A percentile compares a stretch with the other conserved stretches of the same genome.
Conservation (phyloP, 495 filamentous ascomycete species). For the Recurvomyces mirabilis region DNA sequence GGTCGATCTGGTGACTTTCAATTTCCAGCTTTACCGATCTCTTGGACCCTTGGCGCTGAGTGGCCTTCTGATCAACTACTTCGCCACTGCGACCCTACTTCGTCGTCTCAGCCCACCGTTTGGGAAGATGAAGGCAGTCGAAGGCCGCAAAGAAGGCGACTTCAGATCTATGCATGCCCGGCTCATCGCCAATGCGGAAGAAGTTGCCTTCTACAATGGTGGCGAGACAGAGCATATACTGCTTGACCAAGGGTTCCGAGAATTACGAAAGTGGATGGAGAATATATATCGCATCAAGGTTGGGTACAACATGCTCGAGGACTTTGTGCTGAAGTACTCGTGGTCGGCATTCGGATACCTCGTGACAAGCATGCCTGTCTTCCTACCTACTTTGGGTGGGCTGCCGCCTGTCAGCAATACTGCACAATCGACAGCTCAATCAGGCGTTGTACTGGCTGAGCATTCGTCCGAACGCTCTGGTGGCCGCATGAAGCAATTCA, state of each 20-base stretch:
- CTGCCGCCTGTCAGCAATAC: slow-evolving; percentile 30
- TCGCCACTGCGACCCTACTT: slow-evolving; percentile 79
- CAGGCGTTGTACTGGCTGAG: background rate
- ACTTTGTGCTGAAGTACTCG: slow-evolving; percentile 94
- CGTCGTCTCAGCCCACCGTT: slow-evolving; percentile 85
- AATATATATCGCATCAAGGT: slow-evolving; percentile 92
- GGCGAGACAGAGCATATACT: slow-evolving; percentile 86
- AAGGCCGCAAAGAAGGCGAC: slow-evolving; percentile 86
- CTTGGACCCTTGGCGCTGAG: slow-evolving; percentile 79
- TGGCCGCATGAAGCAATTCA: slow-evolving; percentile 93
- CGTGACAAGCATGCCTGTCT: slow-evolving; percentile 81
- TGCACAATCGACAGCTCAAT: background rate
- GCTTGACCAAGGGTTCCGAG: slow-evolving; percentile 78
- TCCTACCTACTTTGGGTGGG: slow-evolving; percentile 91
- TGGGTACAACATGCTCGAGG: slow-evolving; percentile 96
- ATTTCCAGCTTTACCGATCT: slow-evolving; percentile 88
- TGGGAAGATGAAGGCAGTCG: slow-evolving; percentile 89
- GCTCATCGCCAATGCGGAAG: slow-evolving; percentile 92
- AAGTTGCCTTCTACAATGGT: slow-evolving; percentile 97
- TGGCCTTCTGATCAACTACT: slow-evolving; percentile 82
- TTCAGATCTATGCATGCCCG: slow-evolving; percentile 83
- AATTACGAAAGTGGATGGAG: slow-evolving; percentile 90
- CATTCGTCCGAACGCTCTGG: slow-evolving; percentile 35
- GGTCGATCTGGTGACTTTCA: slow-evolving; percentile 92
- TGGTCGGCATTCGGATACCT: slow-evolving; percentile 98